These are phyloP conservation scores for Phascolomyces articulosus DNA, from an alignment of 371 early-diverging fungal genomes.

Conservation along the genomic window DNA sequence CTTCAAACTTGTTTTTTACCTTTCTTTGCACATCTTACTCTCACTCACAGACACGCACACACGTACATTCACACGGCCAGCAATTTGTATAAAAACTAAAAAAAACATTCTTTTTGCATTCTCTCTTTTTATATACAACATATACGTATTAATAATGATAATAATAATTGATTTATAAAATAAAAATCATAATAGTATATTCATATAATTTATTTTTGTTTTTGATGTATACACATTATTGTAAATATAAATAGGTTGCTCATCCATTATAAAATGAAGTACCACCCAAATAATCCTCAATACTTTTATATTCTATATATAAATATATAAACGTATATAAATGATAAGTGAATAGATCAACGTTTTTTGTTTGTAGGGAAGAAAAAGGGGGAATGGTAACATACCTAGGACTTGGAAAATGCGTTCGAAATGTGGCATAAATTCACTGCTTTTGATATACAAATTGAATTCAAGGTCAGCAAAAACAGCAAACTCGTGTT, in stretches of 20 bases:
- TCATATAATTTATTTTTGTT: not conserved
- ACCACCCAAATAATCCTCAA: slow-evolving; percentile 57
- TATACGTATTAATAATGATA: not conserved
- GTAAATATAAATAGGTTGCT: not conserved
- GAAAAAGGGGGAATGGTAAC: not conserved
- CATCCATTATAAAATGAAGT: slow-evolving; percentile 43
- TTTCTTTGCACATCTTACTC: slow-evolving; percentile 2
- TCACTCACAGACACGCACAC: slow-evolving; percentile 9
- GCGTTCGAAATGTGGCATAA: slow-evolving; percentile 88
- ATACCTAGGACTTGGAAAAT: slow-evolving; percentile 54
- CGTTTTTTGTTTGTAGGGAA: not conserved
- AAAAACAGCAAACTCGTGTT: slow-evolving; percentile 89
- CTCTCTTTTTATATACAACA: not conserved
- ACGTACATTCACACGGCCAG: not conserved
- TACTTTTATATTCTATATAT: slow-evolving; percentile 42
- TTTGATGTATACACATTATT: not conserved
- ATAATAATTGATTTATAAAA: no score
- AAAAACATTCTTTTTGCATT: no score
- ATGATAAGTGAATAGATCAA: not conserved
- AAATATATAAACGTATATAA: no score
- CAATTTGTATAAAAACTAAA: not conserved
- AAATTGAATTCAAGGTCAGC: slow-evolving; percentile 85
- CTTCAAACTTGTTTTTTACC: no score
- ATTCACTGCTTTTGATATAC: slow-evolving; percentile 77
- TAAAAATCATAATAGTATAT: not conserved